Base-by-base conservation (phyloP, 2,329 filamentous ascomycete genomes). In the Graphiopsis chlorocephala region DNA sequence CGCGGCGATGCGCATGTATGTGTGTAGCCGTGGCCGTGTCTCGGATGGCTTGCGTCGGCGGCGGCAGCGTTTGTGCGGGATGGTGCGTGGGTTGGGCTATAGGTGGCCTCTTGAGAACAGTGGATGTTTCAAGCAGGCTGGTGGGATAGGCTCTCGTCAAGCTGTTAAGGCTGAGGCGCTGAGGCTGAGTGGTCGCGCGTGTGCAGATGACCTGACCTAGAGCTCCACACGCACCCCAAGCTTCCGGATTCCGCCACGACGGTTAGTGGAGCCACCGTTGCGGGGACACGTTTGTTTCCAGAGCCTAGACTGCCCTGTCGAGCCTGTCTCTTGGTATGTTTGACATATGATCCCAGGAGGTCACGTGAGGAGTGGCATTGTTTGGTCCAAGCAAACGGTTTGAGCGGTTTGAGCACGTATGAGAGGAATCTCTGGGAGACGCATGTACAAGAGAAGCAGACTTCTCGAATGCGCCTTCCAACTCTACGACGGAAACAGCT, bases 1-100 rank as follows among this genome's bases (percentile, higher is more conserved):
- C 61, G 61, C 61, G 61, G 61, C 61, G 38, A 52, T 64, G 38
- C 38, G 42, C 61, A 50, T 64, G 61, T 58, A 64, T 45, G 55
- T 58, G 35, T 55, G 48, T 62, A 62, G 60, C 60, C 60, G 60
- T 53, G 20, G 15, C 48, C 33, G 31, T 52, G 48, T 62, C 60
- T 62, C 60, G 60, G 48, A 31, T 45, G 8, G 31, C 28, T 50
- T 29, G 17, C 17, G 38, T 45, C 38, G 38, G 38, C 38, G 38
- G 38, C 38, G 38, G 38, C 38, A 45, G 38, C n/a, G 38, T 45
- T 45, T 45, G 38, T 45, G 8, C n/a, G 38, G 38, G 38, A 20
- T 11, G 38, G 8, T 45, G 38, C 38, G 38, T 20, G 38, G n/a
- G 38, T 31, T 20, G 38, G 17, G 35, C 15, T 42, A n/a, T 1